Evolutionary conservation across 164 flowering plant species (phyloP), one percentile per base, ranked within the genome.

Genomic region (Vitis amurensis): DNA sequence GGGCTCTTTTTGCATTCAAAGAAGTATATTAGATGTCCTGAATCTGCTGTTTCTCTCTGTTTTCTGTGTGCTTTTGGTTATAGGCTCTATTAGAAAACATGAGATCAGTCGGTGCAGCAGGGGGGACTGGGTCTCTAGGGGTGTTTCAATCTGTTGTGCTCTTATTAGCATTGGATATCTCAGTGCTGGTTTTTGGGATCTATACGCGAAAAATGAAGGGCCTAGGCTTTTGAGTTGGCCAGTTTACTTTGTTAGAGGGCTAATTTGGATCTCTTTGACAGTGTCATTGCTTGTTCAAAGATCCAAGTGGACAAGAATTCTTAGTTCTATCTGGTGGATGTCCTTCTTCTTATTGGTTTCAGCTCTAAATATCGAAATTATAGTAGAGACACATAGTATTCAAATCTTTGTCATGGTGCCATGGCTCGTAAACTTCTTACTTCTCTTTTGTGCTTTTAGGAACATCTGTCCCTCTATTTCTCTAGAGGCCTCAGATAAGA

Each of bases 311-410:
- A 69, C 74, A 44, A 76, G 50, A 70, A 62, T 80, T 69, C 57
- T 91, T 16, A 61, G 8, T 53, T 70, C 81, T 23, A 12, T 78
- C 31, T 93, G 97, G 94, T 93, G 91, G 92, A 67, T 81, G n/a
- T 67, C 76, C 30, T 86, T 83, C 65, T 84, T 85, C 66, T n/a
- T 81, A 15, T 68, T 87, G 55, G 66, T 68, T 76, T 84, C 90
- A 23, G 81, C 71, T 14, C 63, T 86, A 3, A 83, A 87, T 68
- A 64, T 86, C 29, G 71, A 73, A 67, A 63, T 74, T 23, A 50
- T 88, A 5, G 62, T 78, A 13, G 71, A 57, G 67, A 47, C 27
- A 13, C 74, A 71, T 30, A 66, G 23, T 14, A 14, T 87, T 47
- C 57, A 31, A 15, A 49, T 81, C 63, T 51, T 85, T 1, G 89